Conservation (phyloP, 768 basidiomycete genomes). For the Psilocybe sp. region DNA sequence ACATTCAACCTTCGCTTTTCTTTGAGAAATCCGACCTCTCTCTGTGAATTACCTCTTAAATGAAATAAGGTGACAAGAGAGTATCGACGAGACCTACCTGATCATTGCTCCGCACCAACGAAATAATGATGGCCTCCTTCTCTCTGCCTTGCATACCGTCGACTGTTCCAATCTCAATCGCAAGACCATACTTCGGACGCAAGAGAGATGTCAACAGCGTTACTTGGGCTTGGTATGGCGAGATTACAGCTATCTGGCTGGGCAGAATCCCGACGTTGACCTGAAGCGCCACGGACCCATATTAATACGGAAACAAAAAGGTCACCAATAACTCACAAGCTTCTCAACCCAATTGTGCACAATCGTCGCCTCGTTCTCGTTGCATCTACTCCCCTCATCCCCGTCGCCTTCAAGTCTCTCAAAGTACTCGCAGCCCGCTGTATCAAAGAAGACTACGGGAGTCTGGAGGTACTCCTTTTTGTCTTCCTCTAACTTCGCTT, state of each 20-base stretch:
- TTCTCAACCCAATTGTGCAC: conserved; percentile 81
- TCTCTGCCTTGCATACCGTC: conserved; percentile 98
- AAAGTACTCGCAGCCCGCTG: conserved; percentile 90
- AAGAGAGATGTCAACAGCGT: conserved; percentile 76
- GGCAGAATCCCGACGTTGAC: conserved; percentile 58
- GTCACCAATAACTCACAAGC: conserved; percentile 46
- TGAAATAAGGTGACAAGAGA: neutral
- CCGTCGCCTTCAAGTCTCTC: conserved; percentile 74
- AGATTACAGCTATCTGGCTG: conserved; percentile 81
- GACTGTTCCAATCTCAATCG: conserved; percentile 89
- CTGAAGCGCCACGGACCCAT: conserved; percentile 29
- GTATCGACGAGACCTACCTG: conserved; percentile 41
- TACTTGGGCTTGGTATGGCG: conserved; percentile 93
- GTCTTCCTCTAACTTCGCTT: conserved; percentile 57
- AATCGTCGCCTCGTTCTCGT: conserved; percentile 91
- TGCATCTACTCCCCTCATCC: conserved; percentile 90
- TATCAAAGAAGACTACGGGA: conserved; percentile 92
- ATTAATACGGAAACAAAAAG: no score
- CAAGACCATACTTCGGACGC: conserved; percentile 60
- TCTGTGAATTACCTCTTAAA: conserved; percentile 32
- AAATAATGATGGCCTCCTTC: conserved; percentile 91
- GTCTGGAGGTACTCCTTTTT: conserved; percentile 68
- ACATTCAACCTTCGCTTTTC: conserved; percentile 92
- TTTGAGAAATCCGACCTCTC: conserved; percentile 92
- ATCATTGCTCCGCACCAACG: conserved; percentile 89